phyloP scores from a whole-genome alignment of 805 yeast genomes.

The Teunomyces barrocoloradensis region DNA sequence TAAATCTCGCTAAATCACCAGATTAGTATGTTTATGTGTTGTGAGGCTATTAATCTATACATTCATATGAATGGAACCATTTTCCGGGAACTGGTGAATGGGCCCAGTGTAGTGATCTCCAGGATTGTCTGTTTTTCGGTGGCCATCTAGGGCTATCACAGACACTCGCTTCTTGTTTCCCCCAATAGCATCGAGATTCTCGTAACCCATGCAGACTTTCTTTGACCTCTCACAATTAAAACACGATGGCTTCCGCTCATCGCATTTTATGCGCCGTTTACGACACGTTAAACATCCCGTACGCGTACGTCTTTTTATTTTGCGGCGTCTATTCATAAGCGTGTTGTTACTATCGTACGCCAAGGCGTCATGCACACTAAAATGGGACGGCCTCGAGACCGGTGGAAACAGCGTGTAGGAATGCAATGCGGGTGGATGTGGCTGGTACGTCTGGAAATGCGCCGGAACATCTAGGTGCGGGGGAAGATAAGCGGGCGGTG shows the following conservation, averaged over 20 bases:
- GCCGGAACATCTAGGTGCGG: background rate
- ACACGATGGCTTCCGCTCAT: slow-evolving; percentile 69
- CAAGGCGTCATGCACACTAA: background rate
- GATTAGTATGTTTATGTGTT: background rate
- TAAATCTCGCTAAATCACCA: slow-evolving; percentile 1
- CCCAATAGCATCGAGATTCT: slow-evolving; percentile 17
- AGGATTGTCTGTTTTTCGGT: slow-evolving; percentile 2
- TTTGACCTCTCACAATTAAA: slow-evolving; percentile 63
- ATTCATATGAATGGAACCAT: slow-evolving; percentile 2
- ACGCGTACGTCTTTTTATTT: slow-evolving; percentile 60
- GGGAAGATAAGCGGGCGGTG: background rate
- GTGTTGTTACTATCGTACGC: slow-evolving; percentile 28
- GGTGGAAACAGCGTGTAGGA: slow-evolving; percentile 1
- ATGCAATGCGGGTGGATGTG: background rate
- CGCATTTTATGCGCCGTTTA: slow-evolving; percentile 58
- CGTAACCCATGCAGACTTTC: slow-evolving; percentile 69
- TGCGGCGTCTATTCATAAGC: slow-evolving; percentile 36
- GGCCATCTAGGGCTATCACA: slow-evolving; percentile 1
- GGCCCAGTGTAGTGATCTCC: slow-evolving; percentile 1
- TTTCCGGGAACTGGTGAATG: background rate
- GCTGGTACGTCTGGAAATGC: background rate
- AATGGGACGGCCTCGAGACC: background rate
- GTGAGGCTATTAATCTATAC: background rate
- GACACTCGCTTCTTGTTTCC: slow-evolving; percentile 4
- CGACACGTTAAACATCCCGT: slow-evolving; percentile 78